A percentile compares a stretch with the other conserved stretches of the same genome.
Conservation (phyloP, 192 early-diverging fungal genomes). For the Chytriomyces confervae region DNA sequence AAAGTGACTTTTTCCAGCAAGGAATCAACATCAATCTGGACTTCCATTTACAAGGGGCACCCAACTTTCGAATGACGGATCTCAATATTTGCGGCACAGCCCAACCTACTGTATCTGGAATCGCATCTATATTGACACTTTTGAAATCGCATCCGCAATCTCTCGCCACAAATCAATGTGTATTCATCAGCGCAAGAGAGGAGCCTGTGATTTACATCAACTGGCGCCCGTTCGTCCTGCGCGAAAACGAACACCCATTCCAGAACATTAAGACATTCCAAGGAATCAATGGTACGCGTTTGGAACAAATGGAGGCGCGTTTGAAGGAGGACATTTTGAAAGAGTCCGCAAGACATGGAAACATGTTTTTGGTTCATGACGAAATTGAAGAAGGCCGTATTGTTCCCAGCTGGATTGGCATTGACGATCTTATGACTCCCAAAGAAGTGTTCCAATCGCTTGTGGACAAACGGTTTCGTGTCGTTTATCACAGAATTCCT, state of each 20-base stretch:
- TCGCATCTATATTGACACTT: conserved; percentile 60
- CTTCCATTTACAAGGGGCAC: conserved; percentile 68
- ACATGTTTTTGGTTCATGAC: conserved; percentile 68
- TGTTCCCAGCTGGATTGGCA: conserved; percentile 64
- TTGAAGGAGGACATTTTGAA: conserved; percentile 64
- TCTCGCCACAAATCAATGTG: neutral
- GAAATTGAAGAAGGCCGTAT: conserved; percentile 56
- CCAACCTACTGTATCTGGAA: conserved; percentile 65
- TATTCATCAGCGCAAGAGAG: conserved; percentile 54
- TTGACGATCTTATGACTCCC: conserved; percentile 61
- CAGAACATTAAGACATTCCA: conserved; percentile 59
- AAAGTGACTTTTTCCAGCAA: conserved; percentile 63
- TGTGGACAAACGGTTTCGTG: conserved; percentile 47
- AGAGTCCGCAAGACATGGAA: conserved; percentile 51
- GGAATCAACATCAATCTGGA: conserved; percentile 51
- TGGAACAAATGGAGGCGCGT: conserved; percentile 65
- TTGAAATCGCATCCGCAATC: conserved; percentile 55
- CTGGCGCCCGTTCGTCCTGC: conserved; percentile 64
- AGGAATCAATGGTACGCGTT: conserved; percentile 61
- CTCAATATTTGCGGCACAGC: conserved; percentile 69
- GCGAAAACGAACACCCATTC: conserved; percentile 59
- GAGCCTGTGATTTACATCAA: conserved; percentile 66
- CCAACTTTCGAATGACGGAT: conserved; percentile 68
- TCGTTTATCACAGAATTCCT: conserved; percentile 66
- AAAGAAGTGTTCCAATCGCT: conserved; percentile 59